Evolutionary conservation across 129 eudicot species (phyloP).

Genomic region (Tagetes patula): DNA sequence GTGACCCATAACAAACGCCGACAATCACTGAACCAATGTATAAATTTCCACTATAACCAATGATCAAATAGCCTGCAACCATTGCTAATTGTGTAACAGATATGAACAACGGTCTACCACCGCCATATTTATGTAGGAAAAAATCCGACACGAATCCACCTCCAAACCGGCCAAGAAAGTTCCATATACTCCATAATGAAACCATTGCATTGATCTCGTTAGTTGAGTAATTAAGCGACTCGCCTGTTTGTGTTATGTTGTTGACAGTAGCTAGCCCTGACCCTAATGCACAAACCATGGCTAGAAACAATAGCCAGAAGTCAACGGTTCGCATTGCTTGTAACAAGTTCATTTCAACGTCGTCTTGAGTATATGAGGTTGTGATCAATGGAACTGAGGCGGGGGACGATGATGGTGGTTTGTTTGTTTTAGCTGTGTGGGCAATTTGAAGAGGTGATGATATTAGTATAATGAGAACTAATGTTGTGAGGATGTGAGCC

Average conservation of each 20-base stretch:
- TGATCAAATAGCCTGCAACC: constrained; percentile 64
- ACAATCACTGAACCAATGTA: constrained; percentile 70
- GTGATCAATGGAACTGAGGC: constrained; percentile 37
- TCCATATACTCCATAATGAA: constrained; percentile 95
- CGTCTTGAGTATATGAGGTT: neutral
- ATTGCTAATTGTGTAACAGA: constrained; percentile 55
- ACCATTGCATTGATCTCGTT: constrained; percentile 57
- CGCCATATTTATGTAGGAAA: constrained; percentile 55
- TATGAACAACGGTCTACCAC: constrained; percentile 70
- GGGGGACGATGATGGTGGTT: constrained; percentile 6
- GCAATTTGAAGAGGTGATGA: constrained; percentile 62
- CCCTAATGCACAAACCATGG: constrained; percentile 84
- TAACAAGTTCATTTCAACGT: constrained; percentile 47
- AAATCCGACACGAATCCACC: constrained; percentile 76
- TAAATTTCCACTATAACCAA: constrained; percentile 78
- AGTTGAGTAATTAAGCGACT: constrained; percentile 62
- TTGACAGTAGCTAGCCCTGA: constrained; percentile 90
- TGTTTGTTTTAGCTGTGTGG: constrained; percentile 42
- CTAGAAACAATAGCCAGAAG: constrained; percentile 78
- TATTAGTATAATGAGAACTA: constrained; percentile 44
- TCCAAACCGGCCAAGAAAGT: constrained; percentile 86
- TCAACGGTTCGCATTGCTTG: constrained; percentile 60
- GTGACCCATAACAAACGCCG: constrained; percentile 84
- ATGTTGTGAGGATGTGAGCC: constrained; percentile 40
- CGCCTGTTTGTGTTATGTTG: constrained; percentile 77